Percentiles rank a stretch among this genome's conserved stretches.
Conservation (phyloP, 805 yeast species). For the Kodamaea restingae region DNA sequence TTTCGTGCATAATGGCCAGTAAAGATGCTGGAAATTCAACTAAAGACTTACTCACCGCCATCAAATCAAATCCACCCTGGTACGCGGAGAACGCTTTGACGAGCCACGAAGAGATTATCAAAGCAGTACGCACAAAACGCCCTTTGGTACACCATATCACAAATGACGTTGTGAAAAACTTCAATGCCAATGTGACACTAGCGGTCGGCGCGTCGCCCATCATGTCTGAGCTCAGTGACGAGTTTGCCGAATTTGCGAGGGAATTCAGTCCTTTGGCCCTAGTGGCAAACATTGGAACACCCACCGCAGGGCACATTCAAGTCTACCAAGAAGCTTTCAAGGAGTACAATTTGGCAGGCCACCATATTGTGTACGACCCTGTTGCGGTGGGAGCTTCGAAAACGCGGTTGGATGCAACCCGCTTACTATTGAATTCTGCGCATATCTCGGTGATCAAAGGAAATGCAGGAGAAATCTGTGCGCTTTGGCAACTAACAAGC, state of each 20-base stretch:
- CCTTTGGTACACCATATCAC: constrained; percentile 88
- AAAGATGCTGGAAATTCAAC: constrained; percentile 53
- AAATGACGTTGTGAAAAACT: constrained; percentile 81
- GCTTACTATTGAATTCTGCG: constrained; percentile 51
- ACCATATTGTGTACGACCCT: constrained; percentile 79
- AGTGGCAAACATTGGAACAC: constrained; percentile 75
- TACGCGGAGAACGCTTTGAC: not conserved
- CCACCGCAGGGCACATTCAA: constrained; percentile 40
- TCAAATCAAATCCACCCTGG: not conserved
- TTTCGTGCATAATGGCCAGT: constrained; percentile 76
- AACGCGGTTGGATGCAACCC: constrained; percentile 49
- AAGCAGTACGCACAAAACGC: constrained; percentile 20
- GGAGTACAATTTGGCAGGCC: constrained; percentile 52
- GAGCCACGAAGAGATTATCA: constrained; percentile 2
- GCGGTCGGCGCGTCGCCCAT: constrained; percentile 86
- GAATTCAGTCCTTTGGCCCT: constrained; percentile 49
- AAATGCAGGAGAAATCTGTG: constrained; percentile 77
- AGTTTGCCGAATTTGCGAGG: constrained; percentile 61
- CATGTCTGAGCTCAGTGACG: constrained; percentile 73
- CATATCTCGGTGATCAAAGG: constrained; percentile 73
- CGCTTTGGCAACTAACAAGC: constrained; percentile 42
- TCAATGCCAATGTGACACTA: constrained; percentile 81
- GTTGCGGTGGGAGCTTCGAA: constrained; percentile 88
- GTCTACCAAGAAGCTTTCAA: constrained; percentile 49
- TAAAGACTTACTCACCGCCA: constrained; percentile 23